Evolutionary conservation across 441 rosid species (phyloP).

Genomic region (Flueggea neowawraea): DNA sequence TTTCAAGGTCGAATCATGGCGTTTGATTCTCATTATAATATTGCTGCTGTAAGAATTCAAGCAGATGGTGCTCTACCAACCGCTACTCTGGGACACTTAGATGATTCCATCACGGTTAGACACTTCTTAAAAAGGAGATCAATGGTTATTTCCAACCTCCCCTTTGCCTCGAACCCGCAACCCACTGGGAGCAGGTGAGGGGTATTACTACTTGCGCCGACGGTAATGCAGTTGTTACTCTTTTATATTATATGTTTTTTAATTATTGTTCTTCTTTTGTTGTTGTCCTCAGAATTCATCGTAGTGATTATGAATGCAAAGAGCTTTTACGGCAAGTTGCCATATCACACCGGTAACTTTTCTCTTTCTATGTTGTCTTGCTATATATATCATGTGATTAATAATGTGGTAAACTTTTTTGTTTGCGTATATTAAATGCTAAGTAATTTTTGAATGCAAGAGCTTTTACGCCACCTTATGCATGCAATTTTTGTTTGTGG

Average conservation of each 20-base stretch:
- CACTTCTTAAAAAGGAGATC: too few species aligned
- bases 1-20: not conserved
- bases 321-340: conserved; percentile 3
- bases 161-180: too few species aligned
- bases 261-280: not conserved
- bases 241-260: not conserved
- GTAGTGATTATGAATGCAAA: not conserved
- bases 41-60: conserved; percentile 1
- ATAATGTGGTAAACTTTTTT: too few species aligned
- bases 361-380: not conserved
- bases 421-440: too few species aligned
- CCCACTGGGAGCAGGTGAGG: too few species aligned
- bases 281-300: not conserved
- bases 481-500: too few species aligned
- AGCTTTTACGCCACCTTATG: too few species aligned
- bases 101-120: not conserved
- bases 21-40: conserved; percentile 2
- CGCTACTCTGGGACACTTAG: not conserved
- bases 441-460: too few species aligned
- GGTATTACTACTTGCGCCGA: too few species aligned
- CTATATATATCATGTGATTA: too few species aligned
- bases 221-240: not conserved
- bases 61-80: not conserved
- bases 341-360: not conserved
- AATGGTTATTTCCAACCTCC: too few species aligned